phyloP scores from a whole-genome alignment of 305 asterid genomes.

The Ajuga reptans region DNA sequence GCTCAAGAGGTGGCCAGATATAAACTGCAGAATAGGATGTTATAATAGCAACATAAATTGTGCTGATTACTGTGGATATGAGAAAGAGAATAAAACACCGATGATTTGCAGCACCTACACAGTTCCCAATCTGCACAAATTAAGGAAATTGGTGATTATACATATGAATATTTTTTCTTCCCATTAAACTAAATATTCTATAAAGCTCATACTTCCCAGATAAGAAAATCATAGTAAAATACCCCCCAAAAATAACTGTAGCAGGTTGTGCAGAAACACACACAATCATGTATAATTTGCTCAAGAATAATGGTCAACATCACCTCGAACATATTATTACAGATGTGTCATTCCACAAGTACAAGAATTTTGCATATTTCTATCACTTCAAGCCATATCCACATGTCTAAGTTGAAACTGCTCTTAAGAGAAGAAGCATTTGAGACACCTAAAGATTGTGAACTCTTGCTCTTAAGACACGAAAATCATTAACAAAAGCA shows the following conservation, averaged over 20 bases:
- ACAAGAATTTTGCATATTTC: neutral
- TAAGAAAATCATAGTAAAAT: neutral
- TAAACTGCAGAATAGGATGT: conserved; percentile 46
- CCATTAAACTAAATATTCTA: neutral
- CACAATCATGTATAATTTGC: neutral
- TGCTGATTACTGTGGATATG: conserved; percentile 60
- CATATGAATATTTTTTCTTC: neutral
- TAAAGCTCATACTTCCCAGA: neutral
- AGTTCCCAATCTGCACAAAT: conserved; percentile 81
- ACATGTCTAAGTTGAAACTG: neutral
- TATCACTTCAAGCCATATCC: neutral
- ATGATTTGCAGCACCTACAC: conserved; percentile 85
- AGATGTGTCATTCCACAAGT: neutral
- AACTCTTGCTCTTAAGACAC: neutral
- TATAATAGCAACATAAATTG: conserved; percentile 42
- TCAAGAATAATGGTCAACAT: neutral
- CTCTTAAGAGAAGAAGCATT: conserved; percentile 1
- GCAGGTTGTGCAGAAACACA: neutral
- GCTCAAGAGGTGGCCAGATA: conserved; percentile 48
- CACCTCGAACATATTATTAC: neutral
- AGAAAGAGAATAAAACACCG: conserved; percentile 67
- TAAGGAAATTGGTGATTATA: conserved; percentile 18
- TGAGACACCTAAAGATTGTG: neutral
- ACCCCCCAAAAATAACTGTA: neutral
- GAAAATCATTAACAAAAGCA: neutral